Conservation (phyloP, 805 yeast genomes). For the Komagataella phaffii region DNA sequence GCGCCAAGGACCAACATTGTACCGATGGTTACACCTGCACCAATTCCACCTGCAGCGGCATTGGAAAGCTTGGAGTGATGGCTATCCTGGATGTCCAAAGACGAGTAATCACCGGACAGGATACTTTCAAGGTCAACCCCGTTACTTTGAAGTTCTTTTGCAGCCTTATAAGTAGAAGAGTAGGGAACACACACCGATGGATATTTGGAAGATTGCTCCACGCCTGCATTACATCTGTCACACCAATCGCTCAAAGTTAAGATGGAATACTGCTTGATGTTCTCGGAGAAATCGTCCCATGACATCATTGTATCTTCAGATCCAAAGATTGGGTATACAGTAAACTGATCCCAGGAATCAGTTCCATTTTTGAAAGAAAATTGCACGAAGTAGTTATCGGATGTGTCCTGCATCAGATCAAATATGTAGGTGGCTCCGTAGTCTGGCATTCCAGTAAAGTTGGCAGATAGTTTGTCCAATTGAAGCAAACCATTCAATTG, state of each 20-base stretch:
- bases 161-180: slow-evolving; percentile 18
- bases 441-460: slow-evolving; percentile 32
- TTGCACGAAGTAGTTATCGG: slow-evolving; percentile 21
- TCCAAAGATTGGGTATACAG: slow-evolving; percentile 25
- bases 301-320: slow-evolving; percentile 15
- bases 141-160: slow-evolving; percentile 12
- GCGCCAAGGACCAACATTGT: slow-evolving; percentile 22
- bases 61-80: slow-evolving; percentile 10
- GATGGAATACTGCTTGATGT: slow-evolving; percentile 16
- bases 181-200: slow-evolving; percentile 19
- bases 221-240: slow-evolving; percentile 17
- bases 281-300: slow-evolving; percentile 21
- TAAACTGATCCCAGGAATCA: slow-evolving; percentile 17
- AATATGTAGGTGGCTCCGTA: slow-evolving; percentile 32
- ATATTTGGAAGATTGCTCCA: slow-evolving; percentile 4
- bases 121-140: slow-evolving; percentile 18
- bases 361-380: slow-evolving; percentile 35
- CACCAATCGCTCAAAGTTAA: slow-evolving; percentile 23
- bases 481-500: slow-evolving; percentile 23
- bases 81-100: slow-evolving; percentile 7
- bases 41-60: slow-evolving; percentile 37
- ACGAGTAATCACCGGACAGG: slow-evolving; percentile 14
- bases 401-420: slow-evolving; percentile 21
- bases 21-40: slow-evolving; percentile 32
- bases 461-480: slow-evolving; percentile 17